Evolutionary conservation across 805 yeast species (phyloP).

Genomic region (Tetrapisispora arboricola): DNA sequence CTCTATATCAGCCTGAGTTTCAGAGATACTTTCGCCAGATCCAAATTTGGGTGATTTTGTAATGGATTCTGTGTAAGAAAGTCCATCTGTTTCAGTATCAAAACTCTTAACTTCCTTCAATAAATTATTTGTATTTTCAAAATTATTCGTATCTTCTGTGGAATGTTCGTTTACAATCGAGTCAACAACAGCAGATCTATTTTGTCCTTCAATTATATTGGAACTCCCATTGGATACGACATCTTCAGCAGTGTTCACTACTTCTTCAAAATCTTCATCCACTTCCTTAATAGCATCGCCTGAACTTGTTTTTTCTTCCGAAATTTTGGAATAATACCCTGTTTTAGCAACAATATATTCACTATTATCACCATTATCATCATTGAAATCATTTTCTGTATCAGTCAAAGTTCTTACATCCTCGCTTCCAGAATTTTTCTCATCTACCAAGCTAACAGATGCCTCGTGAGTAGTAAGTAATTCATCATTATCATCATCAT

Average conservation of each 20-base stretch:
- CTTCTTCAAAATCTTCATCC: neutral
- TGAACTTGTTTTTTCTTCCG: neutral
- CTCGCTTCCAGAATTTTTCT: too few species aligned
- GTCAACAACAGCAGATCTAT: neutral
- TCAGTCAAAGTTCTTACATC: too few species aligned
- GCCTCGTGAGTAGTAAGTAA: too few species aligned
- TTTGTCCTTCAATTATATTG: neutral
- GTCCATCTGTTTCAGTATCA: constrained; percentile 1
- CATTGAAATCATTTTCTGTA: constrained; percentile 1
- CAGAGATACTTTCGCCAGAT: constrained; percentile 3
- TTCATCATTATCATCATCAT: neutral
- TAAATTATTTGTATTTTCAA: constrained; percentile 8
- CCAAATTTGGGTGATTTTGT: constrained; percentile 2
- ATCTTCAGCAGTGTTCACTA: neutral
- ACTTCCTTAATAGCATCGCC: too few species aligned
- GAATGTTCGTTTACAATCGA: neutral
- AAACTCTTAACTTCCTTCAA: neutral
- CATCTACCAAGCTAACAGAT: too few species aligned
- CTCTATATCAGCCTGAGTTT: too few species aligned
- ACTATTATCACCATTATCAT: constrained; percentile 9
- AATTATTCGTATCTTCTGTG: neutral
- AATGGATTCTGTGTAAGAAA: constrained; percentile 4
- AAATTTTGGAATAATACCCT: neutral
- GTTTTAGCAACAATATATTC: neutral
- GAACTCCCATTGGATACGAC: too few species aligned